Base-by-base conservation (phyloP, 495 filamentous ascomycete genomes). In the Penicillium ochrochloron region DNA sequence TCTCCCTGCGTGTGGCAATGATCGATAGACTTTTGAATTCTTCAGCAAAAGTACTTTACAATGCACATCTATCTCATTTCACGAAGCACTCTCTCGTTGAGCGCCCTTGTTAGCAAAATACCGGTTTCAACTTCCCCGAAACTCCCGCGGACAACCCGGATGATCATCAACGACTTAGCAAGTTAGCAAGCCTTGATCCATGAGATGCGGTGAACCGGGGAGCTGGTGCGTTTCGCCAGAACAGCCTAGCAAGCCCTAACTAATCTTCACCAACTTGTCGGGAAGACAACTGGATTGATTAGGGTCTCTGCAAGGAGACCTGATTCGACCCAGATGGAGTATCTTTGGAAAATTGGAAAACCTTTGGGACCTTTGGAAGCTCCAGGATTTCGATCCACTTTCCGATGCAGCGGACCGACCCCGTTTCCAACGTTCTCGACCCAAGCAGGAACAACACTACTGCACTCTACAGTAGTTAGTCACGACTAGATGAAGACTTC, bases 381-480 rank as follows among this genome's bases (percentile, higher is more conserved):
- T 51, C 46, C 58, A 50, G 35, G 31, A 57, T 33, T 50, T 55
- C 61, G 71, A 70, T 74, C 71, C 71, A 74, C 71, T 70, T 72
- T 58, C 69, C 71, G 71, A 70, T 72, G 71, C 71, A 74, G 69
- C 71, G 71, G 71, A 72, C 71, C 71, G 71, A 66, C 65, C 71
- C 71, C 50, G 67, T 65, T 57, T 44, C 57, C 58, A 70, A 74
- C 71, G 69, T 70, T 74, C 71, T 74, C 71, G 69, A 74, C 66
- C 65, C 64, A 65, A 69, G 63, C 59, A 69, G 48, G 58, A 68
- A 57, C 57, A 33, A 57, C 60, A 42, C 64, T 23, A 29, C 44
- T 48, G n/a, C 9, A 21, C n/a, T 21, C 42, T 46, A 15, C 42
- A 46, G 42, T 46, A 19, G 17, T 27, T 27, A 27, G 25, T 27